Evolutionary conservation across 2,329 filamentous ascomycete genomes (phyloP), one percentile per base, ranked within the genome.

Genomic region (Trichoderma oligosporum): DNA sequence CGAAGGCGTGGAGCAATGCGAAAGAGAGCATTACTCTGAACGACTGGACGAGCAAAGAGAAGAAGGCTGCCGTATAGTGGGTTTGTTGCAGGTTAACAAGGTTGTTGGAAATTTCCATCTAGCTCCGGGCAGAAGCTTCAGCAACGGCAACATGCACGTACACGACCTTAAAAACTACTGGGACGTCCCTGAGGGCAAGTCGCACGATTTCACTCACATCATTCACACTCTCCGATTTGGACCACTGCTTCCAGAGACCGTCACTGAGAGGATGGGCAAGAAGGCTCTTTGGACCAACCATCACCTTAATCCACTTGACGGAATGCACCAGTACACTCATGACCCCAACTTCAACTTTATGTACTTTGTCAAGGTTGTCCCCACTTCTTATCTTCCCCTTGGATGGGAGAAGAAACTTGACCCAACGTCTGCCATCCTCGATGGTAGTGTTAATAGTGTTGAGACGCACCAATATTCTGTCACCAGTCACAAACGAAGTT

Each of bases 301-400:
- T 74, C 91, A 97, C 73, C 74, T 90, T 64, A 97, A 97, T 73
- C 94, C 94, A 4, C 83, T 99, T 4, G 95, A 99, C 68, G 80
- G 82, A 53, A 89, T 87, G 3, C 77, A 82, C 62, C 91, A 97
- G 77, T 75, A 80, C 52, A 95, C 91, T 2, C 77, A 82, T 33
- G 91, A 97, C 67, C 83, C 90, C 64, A 88, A 88, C 62, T 97
- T 82, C 80, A 99, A 97, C 78, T 99, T 87, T 74, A 96, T 97
- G 91, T 99, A 99, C 79, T 99, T 99, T 74, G 82, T 99, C 74
- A 99, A 99, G 80, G 94, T 99, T 57, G 94, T 99, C 29, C 91
- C 89, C 3, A 99, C 94, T 1, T 93, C 91, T 1, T 99, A 97
- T 71, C 82, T 97, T 24, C 91, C 94, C 2, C 82, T 99, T 1